These are phyloP conservation scores for Fusarium piperis DNA, from an alignment of 2,329 filamentous ascomycete genomes.

Conservation along the genomic window DNA sequence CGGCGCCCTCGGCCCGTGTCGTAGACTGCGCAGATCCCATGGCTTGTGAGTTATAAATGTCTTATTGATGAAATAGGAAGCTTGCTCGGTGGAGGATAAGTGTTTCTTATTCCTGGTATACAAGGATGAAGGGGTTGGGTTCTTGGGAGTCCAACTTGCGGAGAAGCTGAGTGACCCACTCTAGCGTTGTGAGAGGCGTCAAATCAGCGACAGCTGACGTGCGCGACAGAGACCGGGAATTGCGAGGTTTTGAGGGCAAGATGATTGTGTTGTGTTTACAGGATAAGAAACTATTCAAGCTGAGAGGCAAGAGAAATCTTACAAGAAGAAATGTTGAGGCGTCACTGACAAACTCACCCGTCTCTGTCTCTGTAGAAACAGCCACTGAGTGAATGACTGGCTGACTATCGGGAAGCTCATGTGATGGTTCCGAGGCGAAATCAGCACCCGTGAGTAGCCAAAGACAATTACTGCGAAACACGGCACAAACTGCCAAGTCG, in stretches of 20 bases:
- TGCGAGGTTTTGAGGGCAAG: background rate
- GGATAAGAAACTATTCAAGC: background rate
- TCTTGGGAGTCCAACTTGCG: slow-evolving; percentile 24
- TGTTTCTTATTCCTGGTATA: background rate
- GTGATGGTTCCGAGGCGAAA: background rate
- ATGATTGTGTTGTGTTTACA: background rate
- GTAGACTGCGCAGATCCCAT: slow-evolving; percentile 24
- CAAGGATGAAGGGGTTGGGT: background rate
- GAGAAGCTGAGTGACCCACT: slow-evolving; percentile 33
- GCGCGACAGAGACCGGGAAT: slow-evolving; percentile 15
- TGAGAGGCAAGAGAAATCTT: background rate
- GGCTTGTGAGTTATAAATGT: background rate
- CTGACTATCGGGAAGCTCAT: slow-evolving; percentile 2
- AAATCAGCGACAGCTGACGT: slow-evolving; percentile 34
- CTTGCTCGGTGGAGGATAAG: background rate
- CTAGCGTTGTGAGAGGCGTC: slow-evolving; percentile 20
- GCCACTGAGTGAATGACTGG: background rate
- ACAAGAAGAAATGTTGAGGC: background rate
- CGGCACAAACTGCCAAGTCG: background rate
- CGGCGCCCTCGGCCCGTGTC: slow-evolving; percentile 11
- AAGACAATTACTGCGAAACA: background rate
- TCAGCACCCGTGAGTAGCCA: background rate
- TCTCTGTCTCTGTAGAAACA: slow-evolving; percentile 13
- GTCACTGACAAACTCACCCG: background rate
- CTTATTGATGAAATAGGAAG: background rate